Evolutionary conservation across 2,329 filamentous ascomycete genomes (phyloP), one percentile per base, ranked within the genome.

Genomic region (Fusarium foetens): DNA sequence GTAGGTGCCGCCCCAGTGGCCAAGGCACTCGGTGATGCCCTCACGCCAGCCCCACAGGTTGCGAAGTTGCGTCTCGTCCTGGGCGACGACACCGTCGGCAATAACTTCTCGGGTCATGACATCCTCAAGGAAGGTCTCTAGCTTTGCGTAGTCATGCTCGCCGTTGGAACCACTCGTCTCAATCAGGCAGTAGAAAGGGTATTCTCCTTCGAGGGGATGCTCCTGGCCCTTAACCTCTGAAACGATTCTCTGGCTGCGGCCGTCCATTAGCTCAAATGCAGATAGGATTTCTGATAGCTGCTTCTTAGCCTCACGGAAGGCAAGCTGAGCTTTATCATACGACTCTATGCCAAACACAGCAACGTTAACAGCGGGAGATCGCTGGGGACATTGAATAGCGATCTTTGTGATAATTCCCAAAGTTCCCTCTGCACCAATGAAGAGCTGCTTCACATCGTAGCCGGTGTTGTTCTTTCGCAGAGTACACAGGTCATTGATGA

Each of bases 401-500:
- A 98, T 88, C 51, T 90, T 95, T 23, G 96, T 99, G 77, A 99
- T 93, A 77, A 98, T 93, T 58, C 96, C 96, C 71, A 98, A 92
- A 9, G 96, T 98, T 29, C 96, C 96, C 82, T 99, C 96, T 36
- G 91, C 93, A 49, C 96, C 96, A 77, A 99, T 97, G 81, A 99
- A 98, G 39, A 98, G 88, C 83, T 98, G 95, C 86, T 98, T 98
- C 63, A 98, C 83, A 80, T 99, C 97, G 83, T 98, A 99, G 33
- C 96, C 96, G 4, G 96, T 99, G 85, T 99, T 99, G 87, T 99
- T 98, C 87, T 99, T 99, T 74, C 96, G 91, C 64, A 99, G 86
- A 66, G 89, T 95, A 75, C 90, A 92, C 36, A 99, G 90, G 76
- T 98, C 94, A 76, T 98, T 91, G 49, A 99, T 87, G 75, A 99